Conservation (phyloP, 1,284 basidiomycete species). For the Rhodotorula sp. region DNA sequence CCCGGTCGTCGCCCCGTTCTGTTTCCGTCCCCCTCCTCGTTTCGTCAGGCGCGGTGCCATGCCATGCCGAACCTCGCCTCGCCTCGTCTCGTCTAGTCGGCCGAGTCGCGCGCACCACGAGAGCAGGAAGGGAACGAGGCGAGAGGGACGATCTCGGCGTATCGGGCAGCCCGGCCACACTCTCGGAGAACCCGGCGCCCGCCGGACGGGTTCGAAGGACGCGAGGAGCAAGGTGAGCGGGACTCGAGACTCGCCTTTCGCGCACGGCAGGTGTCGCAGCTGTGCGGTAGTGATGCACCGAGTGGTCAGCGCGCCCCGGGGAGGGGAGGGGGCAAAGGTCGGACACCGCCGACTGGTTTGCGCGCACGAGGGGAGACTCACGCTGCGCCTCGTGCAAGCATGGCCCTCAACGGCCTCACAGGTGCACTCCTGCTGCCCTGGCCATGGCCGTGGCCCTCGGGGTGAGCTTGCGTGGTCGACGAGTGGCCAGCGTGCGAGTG, state of each 20-base stretch:
- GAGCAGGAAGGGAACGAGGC: background rate
- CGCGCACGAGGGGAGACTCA: background rate
- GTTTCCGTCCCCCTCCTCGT: no score
- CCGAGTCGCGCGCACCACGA: no score
- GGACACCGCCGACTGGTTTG: background rate
- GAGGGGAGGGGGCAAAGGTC: background rate
- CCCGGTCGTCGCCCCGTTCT: no score
- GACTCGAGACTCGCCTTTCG: slow-evolving; percentile 21
- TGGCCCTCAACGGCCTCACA: slow-evolving; percentile 16
- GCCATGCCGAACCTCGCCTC: no score
- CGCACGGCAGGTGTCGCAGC: slow-evolving; percentile 34
- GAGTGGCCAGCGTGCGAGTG: no score
- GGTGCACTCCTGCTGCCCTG: background rate
- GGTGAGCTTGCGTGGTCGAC: background rate
- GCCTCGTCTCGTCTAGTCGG: no score
- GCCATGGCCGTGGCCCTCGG: no score
- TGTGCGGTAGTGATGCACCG: background rate
- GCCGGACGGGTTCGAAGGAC: no score
- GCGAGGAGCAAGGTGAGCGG: background rate
- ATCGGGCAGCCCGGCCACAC: background rate
- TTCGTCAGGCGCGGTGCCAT: no score
- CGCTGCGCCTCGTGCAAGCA: slow-evolving; percentile 37
- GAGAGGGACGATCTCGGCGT: background rate
- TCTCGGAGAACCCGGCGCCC: background rate
- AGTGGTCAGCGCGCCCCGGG: background rate